A percentile compares a stretch with the other conserved stretches of the same genome.
Conservation (phyloP, 2,329 filamentous ascomycete species). For the Pseudogymnoascus sp. region DNA sequence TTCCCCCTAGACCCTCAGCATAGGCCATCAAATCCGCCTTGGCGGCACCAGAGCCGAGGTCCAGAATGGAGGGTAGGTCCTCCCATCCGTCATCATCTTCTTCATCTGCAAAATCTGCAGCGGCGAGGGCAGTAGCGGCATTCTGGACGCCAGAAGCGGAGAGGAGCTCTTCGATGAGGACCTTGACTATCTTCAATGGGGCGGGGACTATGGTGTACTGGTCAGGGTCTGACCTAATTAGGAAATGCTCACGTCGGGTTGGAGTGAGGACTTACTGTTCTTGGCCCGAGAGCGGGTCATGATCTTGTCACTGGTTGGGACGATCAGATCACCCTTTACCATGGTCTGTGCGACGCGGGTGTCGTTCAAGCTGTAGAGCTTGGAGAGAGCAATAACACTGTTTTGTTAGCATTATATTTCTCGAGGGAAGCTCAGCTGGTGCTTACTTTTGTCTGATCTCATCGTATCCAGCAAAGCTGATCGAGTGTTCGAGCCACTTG, state of each 20-base stretch:
- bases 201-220: constrained; percentile 81
- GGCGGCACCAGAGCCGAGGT: constrained; percentile 60
- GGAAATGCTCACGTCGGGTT: constrained; percentile 18
- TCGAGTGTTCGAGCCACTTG: constrained; percentile 96
- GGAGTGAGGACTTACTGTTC: constrained; percentile 49
- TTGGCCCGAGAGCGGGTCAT: constrained; percentile 89
- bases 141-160: constrained; percentile 62
- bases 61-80: constrained; percentile 62
- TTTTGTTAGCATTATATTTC: constrained; percentile 26
- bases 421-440: background rate
- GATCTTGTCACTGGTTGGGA: constrained; percentile 70
- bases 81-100: constrained; percentile 83
- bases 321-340: constrained; percentile 87
- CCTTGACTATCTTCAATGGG: constrained; percentile 90
- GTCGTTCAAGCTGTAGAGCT: constrained; percentile 82
- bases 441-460: constrained; percentile 91
- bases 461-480: constrained; percentile 96
- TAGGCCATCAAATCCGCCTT: constrained; percentile 76
- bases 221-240: constrained; percentile 58
- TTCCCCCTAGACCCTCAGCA: constrained; percentile 47
- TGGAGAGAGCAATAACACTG: constrained; percentile 85
- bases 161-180: constrained; percentile 83
- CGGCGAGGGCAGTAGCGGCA: constrained; percentile 49
- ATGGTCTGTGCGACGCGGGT: constrained; percentile 65
- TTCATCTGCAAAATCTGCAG: constrained; percentile 49